Base-by-base conservation (phyloP, 1,284 basidiomycete genomes). In the Thecaphora thlaspeos region DNA sequence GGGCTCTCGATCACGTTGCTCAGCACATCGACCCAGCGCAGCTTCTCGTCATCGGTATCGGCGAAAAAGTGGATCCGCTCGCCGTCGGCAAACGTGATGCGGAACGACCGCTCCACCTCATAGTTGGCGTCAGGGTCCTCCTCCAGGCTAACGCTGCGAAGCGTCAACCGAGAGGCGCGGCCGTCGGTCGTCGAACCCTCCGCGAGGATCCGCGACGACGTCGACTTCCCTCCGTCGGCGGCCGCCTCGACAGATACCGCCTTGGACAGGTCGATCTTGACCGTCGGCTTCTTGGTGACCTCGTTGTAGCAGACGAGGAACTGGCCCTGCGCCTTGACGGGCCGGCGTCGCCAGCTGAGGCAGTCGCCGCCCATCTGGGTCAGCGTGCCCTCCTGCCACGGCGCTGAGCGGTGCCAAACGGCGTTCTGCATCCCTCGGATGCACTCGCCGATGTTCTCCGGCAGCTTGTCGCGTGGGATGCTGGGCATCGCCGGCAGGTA, bases 331-430 rank as follows among this genome's bases (percentile, higher is more conserved):
- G 96, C 84, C 40, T 91, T 86, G 61, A 96, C 84, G 55, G 87
- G 86, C 39, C 94, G 85, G 43, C 94, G 84, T 41, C 90, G 86
- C 87, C 92, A 95, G 12, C 89, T 94, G 64, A 17, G 48, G 75
- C 92, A 95, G 79, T 95, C 94, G n/a, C 92, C 94, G 4, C 94
- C 94, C 57, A 84, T 85, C 80, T 98, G 94, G 14, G 94, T 98
- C 70, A 98, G 79, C 0, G 86, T 87, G n/a, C 93, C 91, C 78
- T 93, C 88, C 46, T 67, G 61, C 59, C 72, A 65, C 76, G 93
- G 91, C 43, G 88, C 88, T 53, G 88, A 84, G 79, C 91, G 90
- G 76, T 94, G 91, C 91, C 91, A 95, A 39, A 86, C 85, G 53
- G 91, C 86, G 71, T 91, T 86, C 53, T 89, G 82, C 70, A 98